Evolutionary conservation across 352 stramenopile species (phyloP), one percentile per base, ranked within the genome.

Genomic region (Phytophthora boehmeriae): DNA sequence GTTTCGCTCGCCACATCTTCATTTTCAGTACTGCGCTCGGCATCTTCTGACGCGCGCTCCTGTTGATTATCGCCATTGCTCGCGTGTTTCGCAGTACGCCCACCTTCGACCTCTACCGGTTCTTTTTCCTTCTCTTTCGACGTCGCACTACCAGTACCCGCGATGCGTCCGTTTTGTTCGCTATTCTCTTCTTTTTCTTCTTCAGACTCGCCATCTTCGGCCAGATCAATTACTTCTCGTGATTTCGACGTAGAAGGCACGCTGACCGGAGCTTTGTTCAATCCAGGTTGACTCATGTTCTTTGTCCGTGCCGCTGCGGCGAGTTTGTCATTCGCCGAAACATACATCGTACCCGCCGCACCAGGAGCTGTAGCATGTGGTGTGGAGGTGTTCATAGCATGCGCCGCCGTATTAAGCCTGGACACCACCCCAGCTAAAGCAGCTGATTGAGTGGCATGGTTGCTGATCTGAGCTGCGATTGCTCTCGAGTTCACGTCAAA

Each of bases 211-310:
- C 63, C 64, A 17, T 74, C 64, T 8, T 44, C 38, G 3, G 38
- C 38, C 16, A 77, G 47, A 48, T 77, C 68, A 42, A 77, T 71
- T 6, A 77, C 53, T 16, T 49, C 51, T 28, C 54, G 20, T 2
- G 45, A 36, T 35, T 8, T 43, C 13, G 54, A 17, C 27, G 28
- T 35, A 17, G 43, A 8, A 16, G 25, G 10, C 38, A 28, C 44
- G 25, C 34, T 35, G 20, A 10, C n/a, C 32, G 11, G 20, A 28
- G 41, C 17, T 17, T 44, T 44, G 2, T 4, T 22, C 19, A 36
- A n/a, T 19, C 36, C 46, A 16, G 42, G 28, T 47, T 35, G 49
- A 35, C 50, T 45, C 20, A 42, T 47, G 5, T 55, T 60, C 32
- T 47, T 51, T 23, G 25, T 28, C 45, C 45, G 38, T 25, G 47